Evolutionary conservation across 2,329 filamentous ascomycete species (phyloP).

Genomic region (Cercospora citrullina): DNA sequence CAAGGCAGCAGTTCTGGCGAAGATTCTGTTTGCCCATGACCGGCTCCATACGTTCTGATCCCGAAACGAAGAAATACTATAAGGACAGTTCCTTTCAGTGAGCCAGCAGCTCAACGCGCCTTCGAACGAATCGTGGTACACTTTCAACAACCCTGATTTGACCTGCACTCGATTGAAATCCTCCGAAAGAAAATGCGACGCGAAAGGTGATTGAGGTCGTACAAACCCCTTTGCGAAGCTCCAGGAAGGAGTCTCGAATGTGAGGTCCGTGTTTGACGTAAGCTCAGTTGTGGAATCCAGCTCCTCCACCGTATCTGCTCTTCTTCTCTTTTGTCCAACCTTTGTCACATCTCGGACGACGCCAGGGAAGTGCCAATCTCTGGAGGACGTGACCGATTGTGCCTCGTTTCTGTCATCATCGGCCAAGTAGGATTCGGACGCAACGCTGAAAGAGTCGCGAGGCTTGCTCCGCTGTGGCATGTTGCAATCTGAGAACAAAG

Average conservation of each 20-base stretch:
- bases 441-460: slow-evolving; percentile 2
- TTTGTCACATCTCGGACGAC: neutral
- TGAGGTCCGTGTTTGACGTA: neutral
- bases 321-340: slow-evolving; percentile 1
- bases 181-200: slow-evolving; percentile 17
- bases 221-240: slow-evolving; percentile 8
- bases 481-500: neutral
- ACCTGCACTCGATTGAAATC: slow-evolving; percentile 21
- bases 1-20: slow-evolving; percentile 23
- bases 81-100: slow-evolving; percentile 25
- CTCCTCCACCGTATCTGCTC: neutral
- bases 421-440: neutral
- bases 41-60: slow-evolving; percentile 25
- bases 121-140: slow-evolving; percentile 27
- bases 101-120: slow-evolving; percentile 26
- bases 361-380: neutral
- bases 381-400: neutral
- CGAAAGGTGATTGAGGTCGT: slow-evolving; percentile 17
- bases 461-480: neutral
- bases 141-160: slow-evolving; percentile 22
- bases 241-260: neutral
- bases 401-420: slow-evolving; percentile 1
- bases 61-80: slow-evolving; percentile 20
- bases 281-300: neutral
- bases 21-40: slow-evolving; percentile 23